phyloP scores from a whole-genome alignment of 2,329 filamentous ascomycete species.

The Exophiala dermatitidis region DNA sequence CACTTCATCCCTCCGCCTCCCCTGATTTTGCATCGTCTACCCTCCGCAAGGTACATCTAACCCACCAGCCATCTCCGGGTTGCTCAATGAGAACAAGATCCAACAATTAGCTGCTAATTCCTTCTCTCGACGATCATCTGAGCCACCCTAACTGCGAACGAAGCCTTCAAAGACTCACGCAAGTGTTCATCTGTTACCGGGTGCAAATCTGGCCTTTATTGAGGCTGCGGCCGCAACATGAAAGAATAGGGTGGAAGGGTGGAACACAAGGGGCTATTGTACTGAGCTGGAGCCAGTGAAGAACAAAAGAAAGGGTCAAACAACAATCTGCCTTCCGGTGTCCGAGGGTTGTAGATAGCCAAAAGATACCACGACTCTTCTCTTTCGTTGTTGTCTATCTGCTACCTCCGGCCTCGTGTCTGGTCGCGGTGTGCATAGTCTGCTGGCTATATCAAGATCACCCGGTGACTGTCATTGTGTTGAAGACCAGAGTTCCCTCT shows the following conservation, averaged over 20 bases:
- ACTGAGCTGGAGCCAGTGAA: constrained; percentile 3
- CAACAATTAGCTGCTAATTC: not conserved
- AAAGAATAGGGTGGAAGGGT: constrained; percentile 3
- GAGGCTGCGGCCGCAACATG: not conserved
- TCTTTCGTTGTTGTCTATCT: constrained; percentile 23
- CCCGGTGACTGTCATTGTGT: constrained; percentile 1
- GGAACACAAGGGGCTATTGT: constrained; percentile 2
- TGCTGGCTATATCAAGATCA: not conserved
- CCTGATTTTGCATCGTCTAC: not conserved
- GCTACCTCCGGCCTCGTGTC: constrained; percentile 13
- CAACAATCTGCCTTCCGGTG: constrained; percentile 1
- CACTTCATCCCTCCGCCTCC: not conserved
- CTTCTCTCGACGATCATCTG: not conserved
- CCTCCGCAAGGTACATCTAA: not conserved
- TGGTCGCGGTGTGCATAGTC: constrained; percentile 8
- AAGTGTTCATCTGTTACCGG: not conserved
- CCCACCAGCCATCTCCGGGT: not conserved
- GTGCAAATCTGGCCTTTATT: not conserved
- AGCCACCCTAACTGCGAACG: not conserved
- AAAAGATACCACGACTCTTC: constrained; percentile 28
- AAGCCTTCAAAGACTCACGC: not conserved
- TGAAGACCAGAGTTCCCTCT: constrained; percentile 10
- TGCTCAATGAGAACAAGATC: not conserved
- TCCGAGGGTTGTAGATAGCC: constrained; percentile 22
- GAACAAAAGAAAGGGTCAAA: constrained; percentile 4